Evolutionary conservation across 345 rosid genomes (phyloP), one percentile per base, ranked within the genome.

Genomic region (Gossypium arboreum): DNA sequence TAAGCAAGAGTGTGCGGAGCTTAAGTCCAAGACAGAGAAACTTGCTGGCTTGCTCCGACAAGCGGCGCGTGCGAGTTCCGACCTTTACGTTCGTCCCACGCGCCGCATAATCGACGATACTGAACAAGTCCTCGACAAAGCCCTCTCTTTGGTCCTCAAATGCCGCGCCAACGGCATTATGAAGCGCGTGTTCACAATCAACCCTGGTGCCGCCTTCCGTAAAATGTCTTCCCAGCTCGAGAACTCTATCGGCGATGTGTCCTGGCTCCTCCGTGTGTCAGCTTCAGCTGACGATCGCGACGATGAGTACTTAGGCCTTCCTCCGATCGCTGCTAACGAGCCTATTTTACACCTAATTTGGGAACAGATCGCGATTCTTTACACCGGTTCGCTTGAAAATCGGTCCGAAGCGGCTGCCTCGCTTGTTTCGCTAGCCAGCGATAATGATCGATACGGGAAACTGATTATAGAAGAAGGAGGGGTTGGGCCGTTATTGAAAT

Each of bases 261-360:
- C 97, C 2, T 94, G 98, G 98, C 94, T 94, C 27, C 87, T 94
- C 52, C 92, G 97, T 0, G 97, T 94, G 43, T 92, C 95, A 2
- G 90, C 94, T 63, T 80, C 98, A 1, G 90, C 89, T 2, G 89
- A 87, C 34, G 90, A 91, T 69, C 89, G 91, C 7, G 92, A 75
- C 50, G 88, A 85, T 54, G 97, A 81, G 81, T 88, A 88, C 80
- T 65, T 92, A 47, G 98, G 98, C 6, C 88, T 94, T 63, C 98
- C 98, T 7, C 98, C 98, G 9, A 94, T 94, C 25, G 98, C 98
- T 2, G 92, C 98, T 2, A 94, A 92, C 64, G 98, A 94, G 84
- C 98, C 98, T 44, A 94, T 91, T 78, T 72, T 94, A 5, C 84
- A 94, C 43, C 52, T 94, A 4, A 94, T 94, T 29, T 94, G 98